Conservation (phyloP, 2,329 filamentous ascomycete species). For the Pseudogymnoascus sp. region DNA sequence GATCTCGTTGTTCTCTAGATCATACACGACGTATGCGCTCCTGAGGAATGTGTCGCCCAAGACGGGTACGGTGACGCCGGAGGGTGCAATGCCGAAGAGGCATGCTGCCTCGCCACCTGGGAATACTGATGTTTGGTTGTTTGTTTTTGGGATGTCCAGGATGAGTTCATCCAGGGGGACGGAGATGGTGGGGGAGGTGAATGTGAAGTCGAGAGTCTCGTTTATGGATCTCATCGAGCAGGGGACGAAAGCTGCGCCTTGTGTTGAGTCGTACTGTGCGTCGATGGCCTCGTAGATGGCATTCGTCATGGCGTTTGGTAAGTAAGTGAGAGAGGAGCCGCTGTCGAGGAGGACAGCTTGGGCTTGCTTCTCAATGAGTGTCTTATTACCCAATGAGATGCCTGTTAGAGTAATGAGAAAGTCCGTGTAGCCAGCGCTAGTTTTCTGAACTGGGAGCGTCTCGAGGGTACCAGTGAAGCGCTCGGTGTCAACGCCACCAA, state of each 20-base stretch:
- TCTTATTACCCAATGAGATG: slow-evolving; percentile 39
- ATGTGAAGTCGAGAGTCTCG: slow-evolving; percentile 45
- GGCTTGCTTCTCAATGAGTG: slow-evolving; percentile 42
- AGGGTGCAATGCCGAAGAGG: slow-evolving; percentile 59
- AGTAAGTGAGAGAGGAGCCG: slow-evolving; percentile 60
- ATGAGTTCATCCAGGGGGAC: slow-evolving; percentile 55
- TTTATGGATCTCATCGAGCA: slow-evolving; percentile 43
- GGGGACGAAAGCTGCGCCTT: slow-evolving; percentile 54
- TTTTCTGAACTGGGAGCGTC: slow-evolving; percentile 58
- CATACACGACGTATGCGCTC: slow-evolving; percentile 70
- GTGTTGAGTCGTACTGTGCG: slow-evolving; percentile 48
- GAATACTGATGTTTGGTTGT: slow-evolving; percentile 44
- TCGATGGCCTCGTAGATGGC: slow-evolving; percentile 52
- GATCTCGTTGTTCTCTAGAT: slow-evolving; percentile 64
- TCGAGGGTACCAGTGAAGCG: slow-evolving; percentile 57
- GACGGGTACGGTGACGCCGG: slow-evolving; percentile 48
- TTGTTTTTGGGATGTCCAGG: slow-evolving; percentile 39
- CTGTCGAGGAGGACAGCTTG: slow-evolving; percentile 64
- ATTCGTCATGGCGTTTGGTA: slow-evolving; percentile 49
- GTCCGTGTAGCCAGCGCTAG: slow-evolving; percentile 46
- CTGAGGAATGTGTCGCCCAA: slow-evolving; percentile 70
- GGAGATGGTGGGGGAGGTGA: slow-evolving; percentile 45
- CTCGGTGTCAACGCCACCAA: slow-evolving; percentile 65
- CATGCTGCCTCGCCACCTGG: slow-evolving; percentile 50
- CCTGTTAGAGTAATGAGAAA: slow-evolving; percentile 64